A percentile compares a stretch with the other conserved stretches of the same genome.
These are phyloP conservation scores for Talaromyces stipitatus DNA, from an alignment of 495 filamentous ascomycete species.

Conservation along the genomic window DNA sequence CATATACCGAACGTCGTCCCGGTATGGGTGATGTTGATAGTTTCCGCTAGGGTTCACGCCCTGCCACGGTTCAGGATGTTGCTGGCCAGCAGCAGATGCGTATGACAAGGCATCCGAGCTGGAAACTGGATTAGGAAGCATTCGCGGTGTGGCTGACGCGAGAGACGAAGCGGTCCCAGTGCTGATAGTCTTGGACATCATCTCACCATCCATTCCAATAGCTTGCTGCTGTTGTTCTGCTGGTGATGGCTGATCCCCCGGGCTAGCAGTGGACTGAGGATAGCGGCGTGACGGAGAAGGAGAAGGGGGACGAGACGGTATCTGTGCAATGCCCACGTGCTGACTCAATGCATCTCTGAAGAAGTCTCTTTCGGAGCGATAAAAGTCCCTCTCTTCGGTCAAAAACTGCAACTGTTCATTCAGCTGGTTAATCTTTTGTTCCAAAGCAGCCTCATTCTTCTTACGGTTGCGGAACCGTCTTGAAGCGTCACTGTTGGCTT, in stretches of 20 bases:
- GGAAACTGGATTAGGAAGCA: neutral
- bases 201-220: neutral
- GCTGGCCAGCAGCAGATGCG: constrained; percentile 1
- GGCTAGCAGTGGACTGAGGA: neutral
- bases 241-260: neutral
- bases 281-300: constrained; percentile 14
- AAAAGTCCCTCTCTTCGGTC: constrained; percentile 45
- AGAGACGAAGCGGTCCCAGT: neutral
- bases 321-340: constrained; percentile 35
- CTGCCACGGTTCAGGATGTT: neutral
- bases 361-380: constrained; percentile 54
- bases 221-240: neutral
- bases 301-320: constrained; percentile 35
- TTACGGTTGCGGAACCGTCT: constrained; percentile 85
- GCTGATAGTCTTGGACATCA: neutral
- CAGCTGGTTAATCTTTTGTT: constrained; percentile 50
- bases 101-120: neutral
- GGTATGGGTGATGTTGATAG: neutral
- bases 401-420: constrained; percentile 51
- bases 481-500: constrained; percentile 89
- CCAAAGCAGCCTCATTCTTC: constrained; percentile 75
- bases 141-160: neutral
- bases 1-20: neutral
- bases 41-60: neutral
- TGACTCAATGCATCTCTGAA: constrained; percentile 55